Percentiles rank a stretch among this genome's conserved stretches.
phyloP scores from a whole-genome alignment of 148 eudicot species.

The Rhododendron ovatum region DNA sequence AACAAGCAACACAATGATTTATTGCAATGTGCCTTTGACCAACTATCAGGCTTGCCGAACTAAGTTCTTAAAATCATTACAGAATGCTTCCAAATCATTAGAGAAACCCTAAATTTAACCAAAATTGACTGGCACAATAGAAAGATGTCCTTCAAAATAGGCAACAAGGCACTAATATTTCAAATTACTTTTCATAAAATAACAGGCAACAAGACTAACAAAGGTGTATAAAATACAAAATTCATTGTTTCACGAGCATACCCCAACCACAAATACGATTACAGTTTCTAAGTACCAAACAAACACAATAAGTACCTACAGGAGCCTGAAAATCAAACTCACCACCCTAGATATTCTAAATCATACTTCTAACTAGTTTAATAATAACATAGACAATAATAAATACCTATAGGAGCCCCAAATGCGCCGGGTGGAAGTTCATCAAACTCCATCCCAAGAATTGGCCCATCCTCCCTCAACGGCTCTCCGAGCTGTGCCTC shows the following conservation, averaged over 20 bases:
- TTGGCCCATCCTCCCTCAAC: slow-evolving; percentile 48
- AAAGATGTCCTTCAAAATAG: neutral
- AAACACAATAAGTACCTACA: neutral
- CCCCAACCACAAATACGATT: neutral
- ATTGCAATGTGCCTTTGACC: neutral
- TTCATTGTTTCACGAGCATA: neutral
- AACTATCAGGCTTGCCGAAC: neutral
- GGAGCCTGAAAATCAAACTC: neutral
- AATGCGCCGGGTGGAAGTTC: slow-evolving; percentile 49
- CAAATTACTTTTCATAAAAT: neutral
- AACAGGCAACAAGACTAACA: neutral
- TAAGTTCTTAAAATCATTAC: neutral
- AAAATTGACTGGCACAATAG: neutral
- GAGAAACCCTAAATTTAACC: neutral
- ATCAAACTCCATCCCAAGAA: slow-evolving; percentile 46
- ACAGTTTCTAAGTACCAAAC: neutral
- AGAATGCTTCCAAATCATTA: neutral
- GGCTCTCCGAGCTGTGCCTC: slow-evolving; percentile 53
- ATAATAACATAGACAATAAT: neutral
- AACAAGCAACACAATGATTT: neutral
- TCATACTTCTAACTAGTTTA: neutral
- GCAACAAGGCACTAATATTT: neutral
- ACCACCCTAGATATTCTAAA: neutral
- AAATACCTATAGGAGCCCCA: slow-evolving; percentile 39
- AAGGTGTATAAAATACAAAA: neutral